Conservation (phyloP, 2,329 filamentous ascomycete species). For the Chalaropsis ovoidea region DNA sequence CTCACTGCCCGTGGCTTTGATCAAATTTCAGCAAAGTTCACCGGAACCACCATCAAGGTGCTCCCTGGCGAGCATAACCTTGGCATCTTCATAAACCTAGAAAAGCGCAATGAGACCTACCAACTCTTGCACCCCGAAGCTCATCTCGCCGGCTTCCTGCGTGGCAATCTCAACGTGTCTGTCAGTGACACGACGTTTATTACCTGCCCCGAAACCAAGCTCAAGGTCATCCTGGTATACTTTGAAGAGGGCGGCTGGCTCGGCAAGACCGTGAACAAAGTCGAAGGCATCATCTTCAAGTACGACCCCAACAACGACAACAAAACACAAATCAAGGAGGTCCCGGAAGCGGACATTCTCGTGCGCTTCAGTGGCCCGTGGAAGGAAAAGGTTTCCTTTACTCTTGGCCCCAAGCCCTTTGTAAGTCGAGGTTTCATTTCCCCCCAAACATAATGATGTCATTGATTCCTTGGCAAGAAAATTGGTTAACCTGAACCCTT, state of each 20-base stretch:
- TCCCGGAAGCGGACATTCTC: slow-evolving; percentile 73
- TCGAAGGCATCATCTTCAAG: slow-evolving; percentile 81
- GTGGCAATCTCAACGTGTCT: slow-evolving; percentile 78
- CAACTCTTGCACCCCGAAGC: slow-evolving; percentile 92
- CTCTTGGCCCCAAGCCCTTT: slow-evolving; percentile 48
- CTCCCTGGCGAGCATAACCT: slow-evolving; percentile 86
- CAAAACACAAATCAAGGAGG: slow-evolving; percentile 70
- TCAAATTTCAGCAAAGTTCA: slow-evolving; percentile 95
- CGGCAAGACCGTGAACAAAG: slow-evolving; percentile 78
- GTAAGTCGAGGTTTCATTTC: slow-evolving; percentile 39
- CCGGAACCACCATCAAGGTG: slow-evolving; percentile 86
- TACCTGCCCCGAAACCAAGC: slow-evolving; percentile 76
- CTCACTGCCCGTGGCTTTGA: slow-evolving; percentile 84
- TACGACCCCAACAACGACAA: slow-evolving; percentile 82
- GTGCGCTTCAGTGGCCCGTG: slow-evolving; percentile 75
- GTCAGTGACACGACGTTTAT: slow-evolving; percentile 85
- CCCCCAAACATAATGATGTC: slow-evolving; percentile 7
- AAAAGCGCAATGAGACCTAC: slow-evolving; percentile 79
- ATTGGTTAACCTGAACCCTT: not conserved
- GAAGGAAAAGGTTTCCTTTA: slow-evolving; percentile 60
- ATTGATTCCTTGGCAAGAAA: slow-evolving; percentile 5
- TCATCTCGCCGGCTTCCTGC: slow-evolving; percentile 75
- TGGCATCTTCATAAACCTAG: slow-evolving; percentile 85
- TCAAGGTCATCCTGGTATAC: slow-evolving; percentile 89
- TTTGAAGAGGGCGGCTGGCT: slow-evolving; percentile 83